Percentiles rank a stretch among this genome's conserved stretches.
phyloP scores from a whole-genome alignment of 2,329 filamentous ascomycete species.

The Fusarium sp. region DNA sequence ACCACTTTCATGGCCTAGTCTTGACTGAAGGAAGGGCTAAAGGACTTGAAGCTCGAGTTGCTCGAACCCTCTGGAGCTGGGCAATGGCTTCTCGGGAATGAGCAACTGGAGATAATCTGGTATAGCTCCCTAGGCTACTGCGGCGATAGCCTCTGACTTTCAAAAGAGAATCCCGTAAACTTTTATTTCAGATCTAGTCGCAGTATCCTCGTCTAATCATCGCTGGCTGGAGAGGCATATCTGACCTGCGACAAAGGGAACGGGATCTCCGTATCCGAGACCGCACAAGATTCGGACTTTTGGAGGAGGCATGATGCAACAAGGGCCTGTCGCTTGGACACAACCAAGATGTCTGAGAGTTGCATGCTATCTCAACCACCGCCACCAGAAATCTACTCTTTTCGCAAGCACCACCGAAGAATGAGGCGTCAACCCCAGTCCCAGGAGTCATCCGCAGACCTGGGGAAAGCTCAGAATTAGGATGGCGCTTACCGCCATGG shows the following conservation, averaged over 20 bases:
- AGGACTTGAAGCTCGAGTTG: background rate
- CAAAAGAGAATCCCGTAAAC: background rate
- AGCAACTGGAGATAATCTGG: too few species aligned
- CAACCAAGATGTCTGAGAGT: conserved; percentile 12
- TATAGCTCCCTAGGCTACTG: too few species aligned
- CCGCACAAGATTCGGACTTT: conserved; percentile 23
- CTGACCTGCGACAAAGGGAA: conserved; percentile 9
- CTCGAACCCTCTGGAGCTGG: background rate
- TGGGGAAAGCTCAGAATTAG: conserved; percentile 9
- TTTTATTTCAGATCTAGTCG: background rate
- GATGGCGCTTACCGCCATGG: conserved; percentile 26
- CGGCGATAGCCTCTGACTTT: too few species aligned
- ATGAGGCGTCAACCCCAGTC: conserved; percentile 15
- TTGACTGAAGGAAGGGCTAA: background rate
- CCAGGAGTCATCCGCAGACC: conserved; percentile 9
- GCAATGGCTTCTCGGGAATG: too few species aligned
- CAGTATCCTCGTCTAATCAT: background rate
- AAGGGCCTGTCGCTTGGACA: conserved; percentile 24
- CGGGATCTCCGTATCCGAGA: conserved; percentile 49
- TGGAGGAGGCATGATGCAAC: conserved; percentile 23
- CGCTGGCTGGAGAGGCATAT: background rate
- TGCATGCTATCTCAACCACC: conserved; percentile 12
- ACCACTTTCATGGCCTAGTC: background rate
- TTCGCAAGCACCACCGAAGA: conserved; percentile 3
- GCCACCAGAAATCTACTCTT: conserved; percentile 5